A percentile compares a stretch with the other conserved stretches of the same genome.
phyloP scores from a whole-genome alignment of 257 asterid species.

The Capsicum rhomboideum region DNA sequence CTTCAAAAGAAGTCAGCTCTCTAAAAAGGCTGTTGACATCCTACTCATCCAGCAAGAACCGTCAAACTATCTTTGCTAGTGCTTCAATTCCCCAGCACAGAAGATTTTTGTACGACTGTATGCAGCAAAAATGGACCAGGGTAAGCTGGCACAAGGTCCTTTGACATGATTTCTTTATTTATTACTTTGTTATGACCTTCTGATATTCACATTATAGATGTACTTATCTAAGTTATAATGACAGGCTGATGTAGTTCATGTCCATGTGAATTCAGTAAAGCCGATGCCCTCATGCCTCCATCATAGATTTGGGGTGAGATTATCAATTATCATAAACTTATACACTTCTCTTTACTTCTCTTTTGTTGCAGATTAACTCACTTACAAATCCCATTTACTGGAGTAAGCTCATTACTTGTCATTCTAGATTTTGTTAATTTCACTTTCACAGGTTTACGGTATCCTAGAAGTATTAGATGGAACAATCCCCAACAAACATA shows the following conservation, averaged over 20 bases:
- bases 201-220: background rate
- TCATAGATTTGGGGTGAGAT: conserved; percentile 85
- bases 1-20: conserved; percentile 75
- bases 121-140: conserved; percentile 97
- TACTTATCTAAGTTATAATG: conserved; percentile 9
- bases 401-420: background rate
- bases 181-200: background rate
- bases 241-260: conserved; percentile 73
- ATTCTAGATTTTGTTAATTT: background rate
- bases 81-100: conserved; percentile 92
- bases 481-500: background rate
- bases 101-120: conserved; percentile 70
- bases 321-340: background rate
- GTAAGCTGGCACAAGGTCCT: conserved; percentile 23
- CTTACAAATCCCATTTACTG: conserved; percentile 1
- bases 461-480: background rate
- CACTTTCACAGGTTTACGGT: background rate
- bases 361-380: background rate
- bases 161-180: background rate
- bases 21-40: conserved; percentile 74
- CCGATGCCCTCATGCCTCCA: conserved; percentile 86
- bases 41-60: conserved; percentile 63
- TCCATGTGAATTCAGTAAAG: conserved; percentile 68
- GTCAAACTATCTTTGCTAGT: conserved; percentile 87
- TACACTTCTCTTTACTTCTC: background rate